phyloP scores from a whole-genome alignment of 1,284 basidiomycete genomes.

The Microbotryum silenes-acaulis region DNA sequence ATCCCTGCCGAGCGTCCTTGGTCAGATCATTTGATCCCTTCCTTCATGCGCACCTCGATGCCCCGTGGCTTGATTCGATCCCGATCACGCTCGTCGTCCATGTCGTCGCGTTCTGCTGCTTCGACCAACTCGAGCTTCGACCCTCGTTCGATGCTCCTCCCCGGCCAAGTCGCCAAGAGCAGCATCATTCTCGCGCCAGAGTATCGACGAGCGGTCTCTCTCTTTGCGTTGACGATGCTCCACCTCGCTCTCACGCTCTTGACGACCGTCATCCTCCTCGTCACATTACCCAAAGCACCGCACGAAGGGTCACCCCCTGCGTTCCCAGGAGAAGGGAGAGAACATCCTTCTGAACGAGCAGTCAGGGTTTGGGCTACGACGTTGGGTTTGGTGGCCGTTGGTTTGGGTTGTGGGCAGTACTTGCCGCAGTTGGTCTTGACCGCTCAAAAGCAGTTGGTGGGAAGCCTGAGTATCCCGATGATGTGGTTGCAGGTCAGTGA shows the following conservation, averaged over 20 bases:
- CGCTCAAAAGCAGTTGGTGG: slow-evolving; percentile 68
- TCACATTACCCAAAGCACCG: slow-evolving; percentile 32
- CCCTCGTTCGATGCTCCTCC: slow-evolving; percentile 25
- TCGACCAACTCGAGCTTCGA: slow-evolving; percentile 16
- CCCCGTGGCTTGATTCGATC: slow-evolving; percentile 8
- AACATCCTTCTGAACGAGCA: slow-evolving; percentile 34
- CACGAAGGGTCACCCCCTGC: slow-evolving; percentile 19
- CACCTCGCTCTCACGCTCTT: slow-evolving; percentile 32
- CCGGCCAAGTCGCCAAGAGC: slow-evolving; percentile 23
- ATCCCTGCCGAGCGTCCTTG: slow-evolving; percentile 13
- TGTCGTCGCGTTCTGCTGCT: slow-evolving; percentile 4
- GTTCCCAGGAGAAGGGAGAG: slow-evolving; percentile 13
- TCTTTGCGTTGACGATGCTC: slow-evolving; percentile 32
- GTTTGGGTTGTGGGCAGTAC: slow-evolving; percentile 43
- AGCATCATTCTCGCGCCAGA: slow-evolving; percentile 30
- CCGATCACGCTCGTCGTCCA: neutral
- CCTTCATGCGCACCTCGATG: slow-evolving; percentile 22
- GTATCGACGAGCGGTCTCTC: slow-evolving; percentile 32
- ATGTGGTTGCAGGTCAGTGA: slow-evolving; percentile 75
- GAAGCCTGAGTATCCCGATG: slow-evolving; percentile 84
- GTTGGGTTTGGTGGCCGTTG: slow-evolving; percentile 40
- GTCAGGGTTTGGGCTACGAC: slow-evolving; percentile 42
- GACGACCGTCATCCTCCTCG: slow-evolving; percentile 33
- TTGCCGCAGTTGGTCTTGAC: slow-evolving; percentile 50
- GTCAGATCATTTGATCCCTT: slow-evolving; percentile 15